These are phyloP conservation scores for Dunaliella primolecta DNA, from an alignment of 139 green algal species.

Conservation along the genomic window DNA sequence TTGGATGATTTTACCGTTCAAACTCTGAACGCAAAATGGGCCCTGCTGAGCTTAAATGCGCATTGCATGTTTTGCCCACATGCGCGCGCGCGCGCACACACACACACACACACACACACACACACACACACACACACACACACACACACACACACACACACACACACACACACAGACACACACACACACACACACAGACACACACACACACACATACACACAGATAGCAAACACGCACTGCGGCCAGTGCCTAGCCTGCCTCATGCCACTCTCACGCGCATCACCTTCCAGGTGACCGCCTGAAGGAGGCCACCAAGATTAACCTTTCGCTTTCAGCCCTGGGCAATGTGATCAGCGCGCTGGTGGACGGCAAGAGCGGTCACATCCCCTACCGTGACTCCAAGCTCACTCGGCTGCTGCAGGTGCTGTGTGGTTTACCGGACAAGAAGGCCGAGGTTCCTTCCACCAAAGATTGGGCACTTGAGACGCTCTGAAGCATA, in stretches of 20 bases:
- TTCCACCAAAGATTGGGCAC: background rate
- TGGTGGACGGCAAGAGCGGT: slow-evolving; percentile 64
- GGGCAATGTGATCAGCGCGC: slow-evolving; percentile 72
- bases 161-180: background rate
- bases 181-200: slow-evolving; percentile 20
- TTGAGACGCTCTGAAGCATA: background rate
- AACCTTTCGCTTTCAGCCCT: slow-evolving; percentile 61
- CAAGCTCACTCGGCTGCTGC: slow-evolving; percentile 76
- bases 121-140: background rate
- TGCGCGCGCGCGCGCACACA: background rate
- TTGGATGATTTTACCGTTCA: no score
- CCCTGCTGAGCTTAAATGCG: no score
- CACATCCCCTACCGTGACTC: slow-evolving; percentile 78
- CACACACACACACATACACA: slow-evolving; percentile 7
- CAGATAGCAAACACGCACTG: no score
- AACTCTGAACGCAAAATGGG: no score
- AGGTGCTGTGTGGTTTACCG: slow-evolving; percentile 17
- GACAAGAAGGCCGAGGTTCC: background rate
- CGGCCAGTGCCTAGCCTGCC: background rate
- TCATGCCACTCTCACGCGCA: background rate
- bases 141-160: background rate
- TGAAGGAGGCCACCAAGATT: slow-evolving; percentile 77
- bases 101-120: background rate
- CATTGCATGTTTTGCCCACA: background rate
- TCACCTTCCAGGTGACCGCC: slow-evolving; percentile 62